phyloP scores from a whole-genome alignment of 768 basidiomycete genomes.

The Gyrodon lividus region DNA sequence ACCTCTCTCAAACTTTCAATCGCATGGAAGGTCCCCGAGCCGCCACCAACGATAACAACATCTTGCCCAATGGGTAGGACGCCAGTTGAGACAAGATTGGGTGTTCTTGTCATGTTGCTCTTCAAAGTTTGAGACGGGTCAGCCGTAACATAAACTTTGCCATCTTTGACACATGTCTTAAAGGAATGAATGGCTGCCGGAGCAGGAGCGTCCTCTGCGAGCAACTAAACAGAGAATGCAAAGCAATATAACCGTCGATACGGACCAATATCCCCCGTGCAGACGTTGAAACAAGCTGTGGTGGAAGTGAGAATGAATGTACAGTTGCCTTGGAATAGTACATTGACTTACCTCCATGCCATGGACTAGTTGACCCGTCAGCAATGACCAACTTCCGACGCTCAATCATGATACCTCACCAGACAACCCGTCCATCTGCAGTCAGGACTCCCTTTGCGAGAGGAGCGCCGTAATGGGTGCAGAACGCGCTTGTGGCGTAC shows the following conservation, averaged over 20 bases:
- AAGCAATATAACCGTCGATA: background rate
- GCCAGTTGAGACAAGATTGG: constrained; percentile 50
- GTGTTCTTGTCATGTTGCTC: constrained; percentile 62
- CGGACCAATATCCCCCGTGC: constrained; percentile 78
- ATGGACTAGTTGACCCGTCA: constrained; percentile 53
- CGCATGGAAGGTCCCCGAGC: constrained; percentile 72
- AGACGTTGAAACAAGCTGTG: constrained; percentile 83
- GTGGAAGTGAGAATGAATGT: background rate
- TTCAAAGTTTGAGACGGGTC: constrained; percentile 58
- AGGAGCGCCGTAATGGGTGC: constrained; percentile 92
- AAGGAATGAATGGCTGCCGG: constrained; percentile 78
- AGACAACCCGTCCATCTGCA: constrained; percentile 76
- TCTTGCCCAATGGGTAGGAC: constrained; percentile 53
- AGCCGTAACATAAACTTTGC: constrained; percentile 80
- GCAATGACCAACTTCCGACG: background rate
- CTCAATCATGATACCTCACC: constrained; percentile 41
- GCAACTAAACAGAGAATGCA: constrained; percentile 7
- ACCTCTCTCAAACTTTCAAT: constrained; percentile 85
- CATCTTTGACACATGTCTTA: constrained; percentile 60
- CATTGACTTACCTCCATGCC: constrained; percentile 71
- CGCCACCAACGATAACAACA: constrained; percentile 85
- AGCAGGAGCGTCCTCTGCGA: constrained; percentile 84
- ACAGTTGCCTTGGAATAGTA: background rate
- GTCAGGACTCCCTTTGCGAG: constrained; percentile 79
- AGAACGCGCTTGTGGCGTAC: constrained; percentile 78